Conservation (phyloP, 495 filamentous ascomycete species). For the Aspergillus conjunctus region DNA sequence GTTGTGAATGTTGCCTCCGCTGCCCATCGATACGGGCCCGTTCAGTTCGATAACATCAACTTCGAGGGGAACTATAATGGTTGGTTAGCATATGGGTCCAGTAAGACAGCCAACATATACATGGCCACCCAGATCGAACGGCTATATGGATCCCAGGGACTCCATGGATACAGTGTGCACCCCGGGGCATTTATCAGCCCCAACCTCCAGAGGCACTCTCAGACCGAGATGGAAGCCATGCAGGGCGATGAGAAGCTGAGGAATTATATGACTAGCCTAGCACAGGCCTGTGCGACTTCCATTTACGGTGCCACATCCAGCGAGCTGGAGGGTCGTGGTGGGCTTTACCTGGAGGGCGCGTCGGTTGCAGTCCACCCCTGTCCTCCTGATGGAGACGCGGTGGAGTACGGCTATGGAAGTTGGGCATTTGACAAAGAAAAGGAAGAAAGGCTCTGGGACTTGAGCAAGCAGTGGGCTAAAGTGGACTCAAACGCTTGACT, state of each 20-base stretch:
- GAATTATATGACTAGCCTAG: conserved; percentile 34
- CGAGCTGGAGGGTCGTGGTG: conserved; percentile 41
- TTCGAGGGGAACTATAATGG: conserved; percentile 42
- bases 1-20: conserved; percentile 45
- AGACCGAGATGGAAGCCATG: conserved; percentile 24
- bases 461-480: background rate
- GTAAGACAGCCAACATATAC: conserved; percentile 46
- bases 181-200: conserved; percentile 41
- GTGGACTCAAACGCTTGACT: too few species aligned
- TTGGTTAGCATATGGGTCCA: conserved; percentile 38
- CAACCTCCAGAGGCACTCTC: conserved; percentile 24
- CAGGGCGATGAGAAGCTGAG: conserved; percentile 21
- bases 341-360: conserved; percentile 37
- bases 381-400: background rate
- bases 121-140: conserved; percentile 48
- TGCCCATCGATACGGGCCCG: conserved; percentile 33
- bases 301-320: conserved; percentile 43
- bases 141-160: conserved; percentile 36
- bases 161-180: conserved; percentile 42
- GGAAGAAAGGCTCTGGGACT: conserved; percentile 11
- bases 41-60: conserved; percentile 37
- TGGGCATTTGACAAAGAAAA: conserved; percentile 6
- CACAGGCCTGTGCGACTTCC: conserved; percentile 45
- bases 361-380: background rate
- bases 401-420: conserved; percentile 4